Base-by-base conservation (phyloP, 2,329 filamentous ascomycete species). In the Cylindrodendrum hubeiense region DNA sequence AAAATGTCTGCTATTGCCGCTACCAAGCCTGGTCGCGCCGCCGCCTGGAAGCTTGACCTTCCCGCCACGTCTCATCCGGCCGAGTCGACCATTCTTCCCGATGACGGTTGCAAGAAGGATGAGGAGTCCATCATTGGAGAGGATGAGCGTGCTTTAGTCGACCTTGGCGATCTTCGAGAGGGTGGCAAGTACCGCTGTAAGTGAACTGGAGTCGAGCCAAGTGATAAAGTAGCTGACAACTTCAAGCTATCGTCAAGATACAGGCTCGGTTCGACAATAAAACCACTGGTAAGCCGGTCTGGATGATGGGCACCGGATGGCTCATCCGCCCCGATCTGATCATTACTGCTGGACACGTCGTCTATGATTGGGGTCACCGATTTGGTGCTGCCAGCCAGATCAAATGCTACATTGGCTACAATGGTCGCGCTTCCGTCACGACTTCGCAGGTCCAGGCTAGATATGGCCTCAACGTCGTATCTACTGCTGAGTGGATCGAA, bases 331-430 rank as follows among this genome's bases (percentile, higher is more conserved):
- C 65, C 0, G 43, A 74, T 1, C 28, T 72, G 0, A 22, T 69
- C 0, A 64, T 72, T 12, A 67, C 68, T 0, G 70, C 61, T 0
- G 63, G 68, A 3, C 68, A 75, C 10, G 51, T 58, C 5, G 67
- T 70, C 4, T 77, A 70, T 22, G 69, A 77, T 28, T 71, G 63
- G 17, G 74, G 51, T 15, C 67, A 69, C 17, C 63, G 68, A 5
- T 46, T 75, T 1, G 68, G 67, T 1, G 55, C 68, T 2, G 67
- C 74, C 1, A 69, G 61, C 1, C 67, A 76, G 12, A 72, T 79
- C 63, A 79, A 76, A 61, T 77, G 71, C 44, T 79, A 76, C 46
- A 74, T 77, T 2, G 75, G 79, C 8, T 78, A 80, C 26, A 33
- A 55, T 2, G 77, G 77, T n/a, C 26, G n/a, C 0, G 17, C 44